A percentile compares a stretch with the other conserved stretches of the same genome.
These are phyloP conservation scores for Cyclotella sp. DNA, from an alignment of 108 stramenopile genomes.

Conservation along the genomic window DNA sequence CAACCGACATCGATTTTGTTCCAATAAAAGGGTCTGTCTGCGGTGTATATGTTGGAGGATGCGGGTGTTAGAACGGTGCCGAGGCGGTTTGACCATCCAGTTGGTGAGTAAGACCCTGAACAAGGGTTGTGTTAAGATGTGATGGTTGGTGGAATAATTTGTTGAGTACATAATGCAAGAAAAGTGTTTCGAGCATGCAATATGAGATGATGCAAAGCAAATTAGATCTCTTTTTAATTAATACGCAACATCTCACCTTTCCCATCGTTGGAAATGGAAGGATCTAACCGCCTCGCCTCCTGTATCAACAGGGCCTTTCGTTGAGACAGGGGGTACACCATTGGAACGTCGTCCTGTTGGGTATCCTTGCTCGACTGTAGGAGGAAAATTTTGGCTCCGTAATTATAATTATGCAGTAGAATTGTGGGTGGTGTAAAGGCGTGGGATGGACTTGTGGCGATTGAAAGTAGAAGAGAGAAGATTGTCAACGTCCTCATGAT, in stretches of 20 bases:
- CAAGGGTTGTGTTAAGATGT: not conserved
- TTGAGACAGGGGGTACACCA: conserved; percentile 36
- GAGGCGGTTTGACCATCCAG: conserved; percentile 58
- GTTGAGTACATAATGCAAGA: not conserved
- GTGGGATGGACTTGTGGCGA: too few relatives aligned
- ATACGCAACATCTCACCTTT: too few relatives aligned
- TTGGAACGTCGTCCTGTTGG: conserved; percentile 1
- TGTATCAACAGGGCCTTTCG: conserved; percentile 33
- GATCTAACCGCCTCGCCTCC: conserved; percentile 37
- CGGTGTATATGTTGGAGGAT: conserved; percentile 69
- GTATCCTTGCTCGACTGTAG: too few relatives aligned
- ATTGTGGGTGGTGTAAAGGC: too few relatives aligned
- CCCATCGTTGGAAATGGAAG: conserved; percentile 10
- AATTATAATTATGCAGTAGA: too few relatives aligned
- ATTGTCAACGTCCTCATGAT: too few relatives aligned
- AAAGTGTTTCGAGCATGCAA: not conserved
- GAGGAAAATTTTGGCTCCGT: too few relatives aligned
- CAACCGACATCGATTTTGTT: conserved; percentile 89
- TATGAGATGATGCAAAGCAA: too few relatives aligned
- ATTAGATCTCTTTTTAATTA: too few relatives aligned
- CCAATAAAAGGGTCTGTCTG: conserved; percentile 85
- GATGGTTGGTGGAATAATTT: not conserved
- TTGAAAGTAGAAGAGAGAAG: too few relatives aligned
- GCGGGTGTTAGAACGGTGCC: conserved; percentile 77
- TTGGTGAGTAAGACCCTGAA: conserved; percentile 53